Evolutionary conservation across 495 filamentous ascomycete species (phyloP).

Genomic region (Penicillium turbatum): DNA sequence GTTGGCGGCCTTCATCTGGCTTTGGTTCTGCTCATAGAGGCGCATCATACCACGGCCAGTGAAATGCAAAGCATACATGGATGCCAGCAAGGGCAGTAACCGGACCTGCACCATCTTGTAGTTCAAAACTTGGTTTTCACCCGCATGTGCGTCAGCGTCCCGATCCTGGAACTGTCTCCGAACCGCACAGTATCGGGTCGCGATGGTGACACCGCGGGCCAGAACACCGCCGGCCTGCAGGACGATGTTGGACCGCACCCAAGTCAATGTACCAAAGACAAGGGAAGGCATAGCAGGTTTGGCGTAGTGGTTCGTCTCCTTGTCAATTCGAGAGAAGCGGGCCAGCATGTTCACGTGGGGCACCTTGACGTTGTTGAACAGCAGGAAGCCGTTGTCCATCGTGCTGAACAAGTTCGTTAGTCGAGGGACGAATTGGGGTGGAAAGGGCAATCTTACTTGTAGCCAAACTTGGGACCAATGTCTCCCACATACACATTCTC

Average conservation of each 20-base stretch:
- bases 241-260: conserved; percentile 68
- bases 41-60: conserved; percentile 66
- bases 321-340: conserved; percentile 58
- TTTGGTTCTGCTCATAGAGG: conserved; percentile 62
- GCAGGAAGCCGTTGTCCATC: conserved; percentile 73
- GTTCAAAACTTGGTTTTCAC: conserved; percentile 67
- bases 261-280: conserved; percentile 69
- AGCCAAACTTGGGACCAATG: conserved; percentile 71
- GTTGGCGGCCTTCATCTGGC: conserved; percentile 50
- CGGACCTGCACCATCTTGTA: conserved; percentile 76
- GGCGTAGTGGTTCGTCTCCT: conserved; percentile 56
- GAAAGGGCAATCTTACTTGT: conserved; percentile 37
- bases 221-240: conserved; percentile 60
- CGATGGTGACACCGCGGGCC: conserved; percentile 73
- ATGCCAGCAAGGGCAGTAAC: conserved; percentile 62
- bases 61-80: conserved; percentile 72
- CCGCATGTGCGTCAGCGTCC: conserved; percentile 51
- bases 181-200: conserved; percentile 63
- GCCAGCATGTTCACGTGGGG: conserved; percentile 68
- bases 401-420: conserved; percentile 38
- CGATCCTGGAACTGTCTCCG: conserved; percentile 68
- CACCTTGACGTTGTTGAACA: conserved; percentile 66
- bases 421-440: too few species aligned
- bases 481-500: conserved; percentile 68
- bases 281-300: conserved; percentile 59